Conservation (phyloP, 768 basidiomycete species). For the Tricholoma sp. region DNA sequence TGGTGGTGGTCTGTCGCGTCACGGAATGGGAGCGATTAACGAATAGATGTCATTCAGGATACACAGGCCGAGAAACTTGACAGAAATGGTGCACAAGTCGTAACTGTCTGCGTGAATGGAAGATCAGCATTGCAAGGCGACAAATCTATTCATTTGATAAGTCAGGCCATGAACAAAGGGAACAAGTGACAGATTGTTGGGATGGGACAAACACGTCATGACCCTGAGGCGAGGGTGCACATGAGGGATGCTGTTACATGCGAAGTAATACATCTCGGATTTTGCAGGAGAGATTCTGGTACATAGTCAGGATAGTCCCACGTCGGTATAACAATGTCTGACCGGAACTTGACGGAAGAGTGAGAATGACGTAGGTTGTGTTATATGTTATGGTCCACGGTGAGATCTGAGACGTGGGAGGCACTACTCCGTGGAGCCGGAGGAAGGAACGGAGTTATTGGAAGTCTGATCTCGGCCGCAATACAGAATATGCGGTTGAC, state of each 20-base stretch:
- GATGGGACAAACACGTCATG: background rate
- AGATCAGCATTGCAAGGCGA: background rate
- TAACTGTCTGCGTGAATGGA: background rate
- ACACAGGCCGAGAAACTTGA: too few relatives aligned
- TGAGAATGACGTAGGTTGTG: too few relatives aligned
- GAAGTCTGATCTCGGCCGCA: conserved; percentile 1
- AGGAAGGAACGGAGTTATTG: background rate
- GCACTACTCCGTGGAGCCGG: background rate
- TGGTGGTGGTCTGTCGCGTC: too few relatives aligned
- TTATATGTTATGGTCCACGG: background rate
- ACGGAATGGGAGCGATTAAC: too few relatives aligned
- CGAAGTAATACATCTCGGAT: background rate
- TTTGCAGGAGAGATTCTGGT: too few relatives aligned
- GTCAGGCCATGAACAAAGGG: background rate
- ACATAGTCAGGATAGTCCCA: too few relatives aligned
- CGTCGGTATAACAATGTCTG: background rate
- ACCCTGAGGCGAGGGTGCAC: background rate
- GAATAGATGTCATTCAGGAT: too few relatives aligned
- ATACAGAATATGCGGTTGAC: background rate
- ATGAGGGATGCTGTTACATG: background rate
- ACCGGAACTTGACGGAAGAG: background rate
- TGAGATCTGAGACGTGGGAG: background rate
- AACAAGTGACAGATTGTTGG: background rate
- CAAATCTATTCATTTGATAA: background rate
- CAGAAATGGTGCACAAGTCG: too few relatives aligned